Percentiles rank a stretch among this genome's conserved stretches.
Conservation (phyloP, 1,284 basidiomycete genomes). For the Schizopora paradoxa region DNA sequence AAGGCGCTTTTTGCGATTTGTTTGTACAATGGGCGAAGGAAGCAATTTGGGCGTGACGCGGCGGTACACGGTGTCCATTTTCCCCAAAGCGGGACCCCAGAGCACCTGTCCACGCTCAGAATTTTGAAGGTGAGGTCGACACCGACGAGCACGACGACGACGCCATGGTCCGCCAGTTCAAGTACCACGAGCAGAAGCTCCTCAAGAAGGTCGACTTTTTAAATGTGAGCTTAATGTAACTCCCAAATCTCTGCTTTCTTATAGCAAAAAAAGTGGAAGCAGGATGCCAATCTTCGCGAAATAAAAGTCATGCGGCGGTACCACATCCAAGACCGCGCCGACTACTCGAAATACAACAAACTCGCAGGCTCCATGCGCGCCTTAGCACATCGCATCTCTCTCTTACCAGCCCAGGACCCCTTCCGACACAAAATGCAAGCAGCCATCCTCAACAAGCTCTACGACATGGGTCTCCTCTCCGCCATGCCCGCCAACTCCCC, state of each 20-base stretch:
- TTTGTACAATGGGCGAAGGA: too few relatives aligned
- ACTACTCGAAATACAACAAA: slow-evolving; percentile 99
- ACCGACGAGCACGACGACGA: neutral
- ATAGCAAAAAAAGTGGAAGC: slow-evolving; percentile 77
- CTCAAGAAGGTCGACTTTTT: slow-evolving; percentile 95
- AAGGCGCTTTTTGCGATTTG: too few relatives aligned
- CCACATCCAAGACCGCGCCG: slow-evolving; percentile 91
- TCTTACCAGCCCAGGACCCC: slow-evolving; percentile 87
- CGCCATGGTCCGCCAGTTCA: slow-evolving; percentile 80
- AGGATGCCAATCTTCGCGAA: slow-evolving; percentile 89
- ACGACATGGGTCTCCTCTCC: slow-evolving; percentile 93
- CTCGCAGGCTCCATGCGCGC: slow-evolving; percentile 86
- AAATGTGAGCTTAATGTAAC: slow-evolving; percentile 48
- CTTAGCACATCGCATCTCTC: slow-evolving; percentile 82
- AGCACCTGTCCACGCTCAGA: neutral
- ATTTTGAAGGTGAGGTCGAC: neutral
- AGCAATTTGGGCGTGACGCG: neutral
- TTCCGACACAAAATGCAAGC: slow-evolving; percentile 83
- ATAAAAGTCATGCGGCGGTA: slow-evolving; percentile 94
- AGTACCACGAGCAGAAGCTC: slow-evolving; percentile 90
- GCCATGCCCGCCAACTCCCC: slow-evolving; percentile 69
- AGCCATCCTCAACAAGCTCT: slow-evolving; percentile 89
- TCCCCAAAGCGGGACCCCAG: neutral
- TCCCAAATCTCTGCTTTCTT: slow-evolving; percentile 19
- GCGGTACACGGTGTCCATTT: neutral